phyloP scores from a whole-genome alignment of 164 flowering plant genomes.

The Liquidambar formosana region DNA sequence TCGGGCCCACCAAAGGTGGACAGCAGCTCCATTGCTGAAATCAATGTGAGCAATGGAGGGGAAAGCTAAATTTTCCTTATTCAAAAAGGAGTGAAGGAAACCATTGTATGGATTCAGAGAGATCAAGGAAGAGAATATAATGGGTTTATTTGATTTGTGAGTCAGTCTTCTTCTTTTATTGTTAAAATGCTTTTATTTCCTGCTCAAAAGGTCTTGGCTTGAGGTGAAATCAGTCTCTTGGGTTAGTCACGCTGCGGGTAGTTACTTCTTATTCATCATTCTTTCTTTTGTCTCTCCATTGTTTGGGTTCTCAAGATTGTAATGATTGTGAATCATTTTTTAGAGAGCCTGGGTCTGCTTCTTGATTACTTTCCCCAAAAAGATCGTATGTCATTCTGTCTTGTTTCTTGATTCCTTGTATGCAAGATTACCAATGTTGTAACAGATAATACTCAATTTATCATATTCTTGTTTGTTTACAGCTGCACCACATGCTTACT shows the following conservation, averaged over 20 bases:
- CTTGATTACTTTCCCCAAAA: background rate
- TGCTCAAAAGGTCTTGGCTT: slow-evolving; percentile 3
- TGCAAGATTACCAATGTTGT: background rate
- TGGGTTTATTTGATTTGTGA: background rate
- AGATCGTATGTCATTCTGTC: background rate
- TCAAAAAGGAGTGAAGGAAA: background rate
- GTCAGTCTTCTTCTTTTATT: background rate
- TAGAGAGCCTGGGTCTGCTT: slow-evolving; percentile 11
- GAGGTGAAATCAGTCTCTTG: background rate
- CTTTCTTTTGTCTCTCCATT: background rate
- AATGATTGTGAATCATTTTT: slow-evolving; percentile 2
- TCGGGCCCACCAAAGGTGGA: slow-evolving; percentile 64
- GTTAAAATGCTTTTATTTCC: background rate
- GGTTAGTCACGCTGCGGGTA: background rate
- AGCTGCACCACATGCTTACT: too few species aligned
- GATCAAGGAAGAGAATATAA: background rate
- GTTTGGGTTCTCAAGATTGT: background rate
- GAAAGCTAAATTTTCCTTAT: background rate
- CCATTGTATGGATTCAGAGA: background rate
- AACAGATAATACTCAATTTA: background rate
- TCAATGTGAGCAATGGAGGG: slow-evolving; percentile 34
- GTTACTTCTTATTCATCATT: slow-evolving; percentile 8
- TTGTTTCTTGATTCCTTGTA: slow-evolving; percentile 1
- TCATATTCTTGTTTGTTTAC: background rate
- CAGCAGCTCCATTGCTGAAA: slow-evolving; percentile 31